Evolutionary conservation across 305 asterid genomes (phyloP).

Genomic region (Fraxinus latifolia): DNA sequence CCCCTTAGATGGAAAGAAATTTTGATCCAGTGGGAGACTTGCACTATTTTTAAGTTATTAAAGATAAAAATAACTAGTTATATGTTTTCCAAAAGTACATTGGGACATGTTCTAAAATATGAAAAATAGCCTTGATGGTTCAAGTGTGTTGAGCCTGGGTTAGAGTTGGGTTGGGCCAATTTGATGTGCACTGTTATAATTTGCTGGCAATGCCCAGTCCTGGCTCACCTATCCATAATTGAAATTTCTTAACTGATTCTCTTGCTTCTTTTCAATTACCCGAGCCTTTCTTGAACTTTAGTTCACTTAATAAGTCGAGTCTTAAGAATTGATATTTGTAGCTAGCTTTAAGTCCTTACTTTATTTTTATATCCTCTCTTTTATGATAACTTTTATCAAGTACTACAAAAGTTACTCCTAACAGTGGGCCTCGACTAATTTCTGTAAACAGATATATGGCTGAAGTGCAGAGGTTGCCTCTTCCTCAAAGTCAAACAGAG

Average conservation of each 20-base stretch:
- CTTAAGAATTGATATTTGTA: background rate
- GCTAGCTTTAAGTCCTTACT: background rate
- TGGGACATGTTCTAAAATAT: background rate
- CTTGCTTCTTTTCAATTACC: background rate
- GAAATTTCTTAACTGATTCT: background rate
- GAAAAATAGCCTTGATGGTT: background rate
- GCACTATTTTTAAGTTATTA: background rate
- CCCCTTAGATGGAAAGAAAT: background rate
- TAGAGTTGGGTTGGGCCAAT: background rate
- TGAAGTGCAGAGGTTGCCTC: slow-evolving; percentile 78
- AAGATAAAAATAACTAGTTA: background rate
- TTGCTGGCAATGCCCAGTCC: background rate
- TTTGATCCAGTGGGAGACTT: background rate
- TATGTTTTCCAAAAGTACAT: background rate
- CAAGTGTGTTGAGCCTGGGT: background rate
- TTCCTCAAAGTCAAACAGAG: slow-evolving; percentile 75
- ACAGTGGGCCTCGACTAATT: background rate
- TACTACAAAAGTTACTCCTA: slow-evolving; percentile 2
- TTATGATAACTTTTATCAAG: background rate
- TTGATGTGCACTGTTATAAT: background rate
- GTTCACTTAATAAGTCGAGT: background rate
- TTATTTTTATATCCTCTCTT: background rate
- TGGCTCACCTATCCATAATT: background rate
- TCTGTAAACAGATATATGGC: slow-evolving; percentile 65
- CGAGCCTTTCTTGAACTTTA: background rate